A percentile compares a stretch with the other conserved stretches of the same genome.
Conservation (phyloP, 495 filamentous ascomycete genomes). For the Hapsidospora chrysogenum region DNA sequence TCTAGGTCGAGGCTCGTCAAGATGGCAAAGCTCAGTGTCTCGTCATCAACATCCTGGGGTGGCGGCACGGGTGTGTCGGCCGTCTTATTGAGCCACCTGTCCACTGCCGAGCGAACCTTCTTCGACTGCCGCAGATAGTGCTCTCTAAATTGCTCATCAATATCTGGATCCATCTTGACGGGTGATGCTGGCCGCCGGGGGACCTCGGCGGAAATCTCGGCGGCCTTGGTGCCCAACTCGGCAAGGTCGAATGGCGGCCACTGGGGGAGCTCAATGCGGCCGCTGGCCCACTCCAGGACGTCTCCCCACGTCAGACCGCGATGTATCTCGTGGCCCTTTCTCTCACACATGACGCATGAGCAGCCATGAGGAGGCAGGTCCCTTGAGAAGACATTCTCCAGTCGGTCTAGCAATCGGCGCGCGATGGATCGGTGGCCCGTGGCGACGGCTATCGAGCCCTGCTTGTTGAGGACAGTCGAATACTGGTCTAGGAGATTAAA, state of each 20-base stretch:
- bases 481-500: slow-evolving; percentile 75
- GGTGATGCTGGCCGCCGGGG: slow-evolving; percentile 38
- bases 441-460: slow-evolving; percentile 84
- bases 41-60: slow-evolving; percentile 77
- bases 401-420: slow-evolving; percentile 75
- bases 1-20: slow-evolving; percentile 65
- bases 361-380: slow-evolving; percentile 76
- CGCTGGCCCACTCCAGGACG: slow-evolving; percentile 81
- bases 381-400: slow-evolving; percentile 84
- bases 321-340: slow-evolving; percentile 30
- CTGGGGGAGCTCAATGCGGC: slow-evolving; percentile 61
- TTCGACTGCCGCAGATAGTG: slow-evolving; percentile 78
- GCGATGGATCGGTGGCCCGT: slow-evolving; percentile 92
- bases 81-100: slow-evolving; percentile 70
- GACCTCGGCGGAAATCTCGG: slow-evolving; percentile 23
- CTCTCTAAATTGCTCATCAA: slow-evolving; percentile 76
- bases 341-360: slow-evolving; percentile 56
- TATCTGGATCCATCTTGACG: slow-evolving; percentile 77
- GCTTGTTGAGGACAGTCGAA: slow-evolving; percentile 56
- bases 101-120: slow-evolving; percentile 69
- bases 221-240: slow-evolving; percentile 38
- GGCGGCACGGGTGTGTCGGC: slow-evolving; percentile 52
- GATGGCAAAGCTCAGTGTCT: slow-evolving; percentile 84
- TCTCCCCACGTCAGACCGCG: slow-evolving; percentile 91
- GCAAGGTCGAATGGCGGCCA: slow-evolving; percentile 79